Evolutionary conservation across 2,329 filamentous ascomycete species (phyloP).

Genomic region (Cyanodermella asteris): DNA sequence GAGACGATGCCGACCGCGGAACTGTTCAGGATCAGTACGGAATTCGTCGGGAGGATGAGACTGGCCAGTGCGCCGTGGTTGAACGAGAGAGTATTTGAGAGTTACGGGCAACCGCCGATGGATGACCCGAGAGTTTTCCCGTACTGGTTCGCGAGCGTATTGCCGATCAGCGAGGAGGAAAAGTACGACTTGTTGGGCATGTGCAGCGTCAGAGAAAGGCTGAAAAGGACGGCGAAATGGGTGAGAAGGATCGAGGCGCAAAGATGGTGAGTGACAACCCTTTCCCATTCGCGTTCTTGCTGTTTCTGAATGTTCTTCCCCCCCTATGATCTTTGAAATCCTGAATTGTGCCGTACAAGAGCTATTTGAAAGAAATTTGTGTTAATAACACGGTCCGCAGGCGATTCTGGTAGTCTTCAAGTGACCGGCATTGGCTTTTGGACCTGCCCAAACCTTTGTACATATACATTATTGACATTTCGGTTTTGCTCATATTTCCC

Average conservation of each 20-base stretch:
- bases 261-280: conserved; percentile 39
- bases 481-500: too few species aligned
- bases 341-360: too few species aligned
- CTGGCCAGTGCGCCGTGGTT: conserved; percentile 52
- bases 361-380: too few species aligned
- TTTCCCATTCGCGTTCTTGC: conserved; percentile 1
- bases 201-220: conserved; percentile 52
- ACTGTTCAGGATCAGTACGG: conserved; percentile 40
- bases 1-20: conserved; percentile 45
- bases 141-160: conserved; percentile 73
- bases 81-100: conserved; percentile 44
- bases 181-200: conserved; percentile 58
- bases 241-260: conserved; percentile 48
- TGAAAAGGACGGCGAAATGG: conserved; percentile 70
- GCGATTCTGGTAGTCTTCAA: too few species aligned
- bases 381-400: too few species aligned
- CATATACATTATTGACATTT: too few species aligned
- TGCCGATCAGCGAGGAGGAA: conserved; percentile 55
- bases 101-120: conserved; percentile 61
- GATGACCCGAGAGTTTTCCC: conserved; percentile 57
- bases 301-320: too few species aligned
- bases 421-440: too few species aligned
- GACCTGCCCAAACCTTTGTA: too few species aligned
- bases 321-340: too few species aligned
- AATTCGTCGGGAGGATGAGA: conserved; percentile 49